Evolutionary conservation across 129 eudicot species (phyloP).

Genomic region (Lactuca saligna): DNA sequence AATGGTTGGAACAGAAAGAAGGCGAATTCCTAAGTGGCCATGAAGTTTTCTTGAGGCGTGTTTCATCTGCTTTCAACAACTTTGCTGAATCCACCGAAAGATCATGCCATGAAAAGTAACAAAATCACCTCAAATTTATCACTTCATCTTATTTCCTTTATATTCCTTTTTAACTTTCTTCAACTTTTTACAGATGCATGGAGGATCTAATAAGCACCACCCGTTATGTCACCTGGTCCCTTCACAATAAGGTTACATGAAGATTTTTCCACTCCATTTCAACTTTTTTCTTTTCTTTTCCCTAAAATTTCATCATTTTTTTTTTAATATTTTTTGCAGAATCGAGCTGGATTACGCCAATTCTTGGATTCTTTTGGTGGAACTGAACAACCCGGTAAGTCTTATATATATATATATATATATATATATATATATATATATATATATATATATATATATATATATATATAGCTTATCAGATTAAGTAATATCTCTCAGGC

Average conservation of each 20-base stretch:
- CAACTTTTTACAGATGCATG: constrained; percentile 70
- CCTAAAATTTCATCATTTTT: constrained; percentile 8
- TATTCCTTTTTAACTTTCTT: constrained; percentile 20
- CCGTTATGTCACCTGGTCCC: constrained; percentile 97
- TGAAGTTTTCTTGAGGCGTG: constrained; percentile 78
- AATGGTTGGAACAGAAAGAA: constrained; percentile 66
- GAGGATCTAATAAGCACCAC: constrained; percentile 98
- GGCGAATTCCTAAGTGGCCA: constrained; percentile 90
- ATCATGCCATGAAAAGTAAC: constrained; percentile 89
- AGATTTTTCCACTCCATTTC: background rate
- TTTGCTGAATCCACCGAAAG: constrained; percentile 91
- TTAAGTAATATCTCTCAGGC: constrained; percentile 34
- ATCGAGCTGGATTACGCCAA: constrained; percentile 95
- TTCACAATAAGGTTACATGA: constrained; percentile 82
- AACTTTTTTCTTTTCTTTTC: constrained; percentile 1
- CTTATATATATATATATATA: too few species aligned
- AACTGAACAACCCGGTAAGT: constrained; percentile 59
- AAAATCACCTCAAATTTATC: background rate
- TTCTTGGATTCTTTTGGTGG: constrained; percentile 97
- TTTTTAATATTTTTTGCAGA: constrained; percentile 39
- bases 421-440: too few species aligned
- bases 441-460: too few species aligned
- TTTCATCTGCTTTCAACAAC: constrained; percentile 63
- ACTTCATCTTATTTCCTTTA: constrained; percentile 11
- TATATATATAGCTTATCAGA: too few species aligned